phyloP scores from a whole-genome alignment of 495 filamentous ascomycete species.

The Penicillium silybi region DNA sequence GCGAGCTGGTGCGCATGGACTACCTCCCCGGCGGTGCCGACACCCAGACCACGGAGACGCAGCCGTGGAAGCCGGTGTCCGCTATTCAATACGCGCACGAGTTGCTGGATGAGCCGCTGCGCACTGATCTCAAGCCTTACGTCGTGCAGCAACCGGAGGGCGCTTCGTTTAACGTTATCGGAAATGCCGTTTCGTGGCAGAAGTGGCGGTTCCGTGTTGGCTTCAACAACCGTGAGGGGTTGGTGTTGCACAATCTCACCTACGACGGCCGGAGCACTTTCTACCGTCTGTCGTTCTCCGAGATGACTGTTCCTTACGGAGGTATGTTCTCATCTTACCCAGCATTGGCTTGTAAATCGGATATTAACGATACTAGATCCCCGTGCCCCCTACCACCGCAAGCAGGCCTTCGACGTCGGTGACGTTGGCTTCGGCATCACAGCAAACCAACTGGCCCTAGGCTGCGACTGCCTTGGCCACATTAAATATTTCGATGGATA shows the following conservation, averaged over 20 bases:
- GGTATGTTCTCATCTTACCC: slow-evolving; percentile 18
- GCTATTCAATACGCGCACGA: slow-evolving; percentile 49
- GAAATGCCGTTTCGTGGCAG: slow-evolving; percentile 53
- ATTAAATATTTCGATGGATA: slow-evolving; percentile 64
- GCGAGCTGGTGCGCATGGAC: slow-evolving; percentile 57
- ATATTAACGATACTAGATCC: slow-evolving; percentile 45
- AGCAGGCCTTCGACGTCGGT: slow-evolving; percentile 71
- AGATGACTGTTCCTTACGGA: slow-evolving; percentile 70
- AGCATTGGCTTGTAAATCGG: not conserved
- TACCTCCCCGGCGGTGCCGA: slow-evolving; percentile 40
- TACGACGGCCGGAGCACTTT: slow-evolving; percentile 70
- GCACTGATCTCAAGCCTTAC: slow-evolving; percentile 70
- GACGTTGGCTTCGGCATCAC: slow-evolving; percentile 64
- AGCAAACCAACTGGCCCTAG: slow-evolving; percentile 63
- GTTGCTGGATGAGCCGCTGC: slow-evolving; percentile 32
- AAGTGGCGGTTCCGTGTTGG: slow-evolving; percentile 67
- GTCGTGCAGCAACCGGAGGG: slow-evolving; percentile 76
- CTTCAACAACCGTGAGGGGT: slow-evolving; percentile 62
- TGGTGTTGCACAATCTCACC: slow-evolving; percentile 59
- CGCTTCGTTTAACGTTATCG: slow-evolving; percentile 56
- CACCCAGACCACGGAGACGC: slow-evolving; percentile 27
- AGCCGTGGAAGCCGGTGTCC: slow-evolving; percentile 49
- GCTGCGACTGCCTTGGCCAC: slow-evolving; percentile 66
- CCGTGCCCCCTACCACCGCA: slow-evolving; percentile 63
- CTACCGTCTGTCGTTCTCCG: slow-evolving; percentile 69